These are phyloP conservation scores for Fusarium abutilonis DNA, from an alignment of 2,329 filamentous ascomycete genomes.

Conservation along the genomic window DNA sequence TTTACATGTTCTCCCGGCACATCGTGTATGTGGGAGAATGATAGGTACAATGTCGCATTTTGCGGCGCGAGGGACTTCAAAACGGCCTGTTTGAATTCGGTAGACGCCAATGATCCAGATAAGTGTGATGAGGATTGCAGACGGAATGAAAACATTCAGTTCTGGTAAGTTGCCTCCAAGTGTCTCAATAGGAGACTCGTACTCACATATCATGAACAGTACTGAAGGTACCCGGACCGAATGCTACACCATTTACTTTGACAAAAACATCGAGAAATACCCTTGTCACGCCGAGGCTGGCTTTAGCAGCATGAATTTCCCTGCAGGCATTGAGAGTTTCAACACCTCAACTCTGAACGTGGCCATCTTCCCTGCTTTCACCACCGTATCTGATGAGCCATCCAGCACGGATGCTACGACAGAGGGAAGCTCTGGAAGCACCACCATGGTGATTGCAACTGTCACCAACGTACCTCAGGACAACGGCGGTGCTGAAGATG, in stretches of 20 bases:
- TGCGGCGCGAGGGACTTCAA: constrained; percentile 16
- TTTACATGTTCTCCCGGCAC: constrained; percentile 15
- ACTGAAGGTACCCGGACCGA: constrained; percentile 2
- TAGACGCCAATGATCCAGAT: constrained; percentile 6
- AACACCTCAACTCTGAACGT: constrained; percentile 8
- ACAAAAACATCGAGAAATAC: constrained; percentile 10
- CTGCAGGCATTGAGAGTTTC: background rate
- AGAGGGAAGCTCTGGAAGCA: background rate
- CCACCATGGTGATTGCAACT: background rate
- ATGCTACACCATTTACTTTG: constrained; percentile 29
- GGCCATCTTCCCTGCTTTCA: constrained; percentile 8
- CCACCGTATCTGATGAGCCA: constrained; percentile 9
- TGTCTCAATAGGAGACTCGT: background rate
- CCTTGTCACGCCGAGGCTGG: constrained; percentile 11
- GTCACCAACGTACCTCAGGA: constrained; percentile 1
- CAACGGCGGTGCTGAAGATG: background rate
- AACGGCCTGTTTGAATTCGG: constrained; percentile 19
- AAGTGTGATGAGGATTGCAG: constrained; percentile 30
- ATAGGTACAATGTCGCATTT: constrained; percentile 32
- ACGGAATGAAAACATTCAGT: constrained; percentile 26
- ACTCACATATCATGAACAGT: constrained; percentile 10
- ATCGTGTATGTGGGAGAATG: constrained; percentile 28
- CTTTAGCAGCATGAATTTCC: constrained; percentile 24
- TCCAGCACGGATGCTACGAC: constrained; percentile 2
- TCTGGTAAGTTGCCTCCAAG: constrained; percentile 13